phyloP scores from a whole-genome alignment of 345 rosid genomes.

The Firmiana major region DNA sequence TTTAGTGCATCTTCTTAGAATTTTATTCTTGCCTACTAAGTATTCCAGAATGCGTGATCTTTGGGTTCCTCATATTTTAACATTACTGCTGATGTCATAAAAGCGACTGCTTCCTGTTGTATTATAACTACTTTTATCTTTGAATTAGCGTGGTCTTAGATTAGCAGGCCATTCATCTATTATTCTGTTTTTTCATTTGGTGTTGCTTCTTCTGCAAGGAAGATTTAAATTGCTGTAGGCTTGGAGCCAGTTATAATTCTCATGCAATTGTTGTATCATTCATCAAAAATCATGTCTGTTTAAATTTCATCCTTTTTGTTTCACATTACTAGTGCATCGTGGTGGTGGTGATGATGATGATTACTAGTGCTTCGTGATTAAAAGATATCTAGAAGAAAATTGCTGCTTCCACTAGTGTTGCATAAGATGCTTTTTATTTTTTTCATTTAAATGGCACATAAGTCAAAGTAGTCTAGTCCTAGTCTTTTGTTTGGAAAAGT shows the following conservation, averaged over 20 bases:
- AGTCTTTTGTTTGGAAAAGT: neutral
- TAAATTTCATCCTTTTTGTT: neutral
- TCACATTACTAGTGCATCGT: neutral
- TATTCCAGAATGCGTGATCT: neutral
- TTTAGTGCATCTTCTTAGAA: neutral
- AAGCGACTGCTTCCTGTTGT: neutral
- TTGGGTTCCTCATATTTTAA: neutral
- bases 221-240: neutral
- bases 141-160: neutral
- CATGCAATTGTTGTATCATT: neutral
- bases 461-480: neutral
- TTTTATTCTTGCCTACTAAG: neutral
- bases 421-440: neutral
- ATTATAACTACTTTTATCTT: neutral
- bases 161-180: neutral
- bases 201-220: neutral
- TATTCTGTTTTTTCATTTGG: neutral
- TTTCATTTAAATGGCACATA: neutral
- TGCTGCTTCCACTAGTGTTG: neutral
- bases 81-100: neutral
- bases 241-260: neutral
- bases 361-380: neutral
- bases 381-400: neutral
- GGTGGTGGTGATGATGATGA: no score
- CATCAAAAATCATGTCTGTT: neutral